Percentiles rank a stretch among this genome's conserved stretches.
Conservation (phyloP, 257 asterid species). For the Nicotiana sylvestris region DNA sequence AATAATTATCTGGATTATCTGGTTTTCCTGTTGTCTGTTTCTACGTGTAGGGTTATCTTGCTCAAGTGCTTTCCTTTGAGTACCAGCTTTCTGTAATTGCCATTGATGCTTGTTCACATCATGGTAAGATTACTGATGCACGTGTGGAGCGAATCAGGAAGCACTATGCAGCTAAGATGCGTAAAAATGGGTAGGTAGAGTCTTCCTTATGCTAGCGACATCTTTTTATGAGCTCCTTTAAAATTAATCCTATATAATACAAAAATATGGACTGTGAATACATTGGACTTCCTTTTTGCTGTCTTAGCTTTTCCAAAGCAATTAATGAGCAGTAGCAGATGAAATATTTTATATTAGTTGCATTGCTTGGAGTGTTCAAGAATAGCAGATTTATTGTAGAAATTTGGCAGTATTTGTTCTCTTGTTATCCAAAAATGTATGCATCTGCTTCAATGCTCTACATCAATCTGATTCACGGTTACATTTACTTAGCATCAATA, state of each 20-base stretch:
- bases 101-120: constrained; percentile 87
- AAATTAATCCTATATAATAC: background rate
- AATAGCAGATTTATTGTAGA: background rate
- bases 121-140: constrained; percentile 70
- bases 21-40: background rate
- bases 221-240: background rate
- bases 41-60: constrained; percentile 68
- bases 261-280: background rate
- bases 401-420: background rate
- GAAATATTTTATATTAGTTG: background rate
- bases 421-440: background rate
- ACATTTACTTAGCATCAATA: background rate
- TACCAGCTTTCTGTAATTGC: constrained; percentile 75
- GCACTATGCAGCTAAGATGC: constrained; percentile 62
- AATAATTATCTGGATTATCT: background rate
- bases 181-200: constrained; percentile 45
- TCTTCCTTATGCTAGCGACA: background rate
- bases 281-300: background rate
- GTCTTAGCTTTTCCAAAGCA: background rate
- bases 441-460: background rate
- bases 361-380: background rate
- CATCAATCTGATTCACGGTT: background rate
- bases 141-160: constrained; percentile 77
- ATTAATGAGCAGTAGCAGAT: background rate
- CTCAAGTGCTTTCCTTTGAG: constrained; percentile 90